phyloP scores from a whole-genome alignment of 2,329 filamentous ascomycete genomes.

The Colletotrichum sojae region DNA sequence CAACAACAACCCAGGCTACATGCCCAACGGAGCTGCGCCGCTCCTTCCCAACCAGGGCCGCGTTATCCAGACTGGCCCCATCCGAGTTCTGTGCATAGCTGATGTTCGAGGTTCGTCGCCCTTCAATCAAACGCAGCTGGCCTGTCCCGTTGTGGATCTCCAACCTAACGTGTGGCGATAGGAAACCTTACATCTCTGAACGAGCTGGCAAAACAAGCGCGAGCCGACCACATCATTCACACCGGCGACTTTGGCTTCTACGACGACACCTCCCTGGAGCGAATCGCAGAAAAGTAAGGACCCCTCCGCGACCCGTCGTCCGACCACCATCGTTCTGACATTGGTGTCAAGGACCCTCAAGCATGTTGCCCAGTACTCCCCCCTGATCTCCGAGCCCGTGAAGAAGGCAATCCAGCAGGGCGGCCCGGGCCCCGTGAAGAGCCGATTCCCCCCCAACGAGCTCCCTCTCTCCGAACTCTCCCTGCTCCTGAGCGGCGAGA shows the following conservation, averaged over 20 bases:
- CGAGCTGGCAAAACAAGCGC: conserved; percentile 93
- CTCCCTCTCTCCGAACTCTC: conserved; percentile 94
- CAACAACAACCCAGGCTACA: conserved; percentile 70
- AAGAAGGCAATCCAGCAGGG: conserved; percentile 77
- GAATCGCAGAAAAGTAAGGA: conserved; percentile 96
- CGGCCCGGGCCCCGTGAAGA: conserved; percentile 85
- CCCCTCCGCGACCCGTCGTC: conserved; percentile 40
- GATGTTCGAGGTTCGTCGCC: conserved; percentile 75
- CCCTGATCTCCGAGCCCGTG: conserved; percentile 84
- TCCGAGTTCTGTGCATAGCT: conserved; percentile 78
- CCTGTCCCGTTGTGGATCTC: conserved; percentile 1
- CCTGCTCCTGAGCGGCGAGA: conserved; percentile 86
- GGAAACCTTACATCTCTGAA: conserved; percentile 96
- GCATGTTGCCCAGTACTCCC: conserved; percentile 98
- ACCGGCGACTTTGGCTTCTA: conserved; percentile 99
- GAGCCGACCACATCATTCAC: conserved; percentile 97
- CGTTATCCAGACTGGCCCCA: conserved; percentile 75
- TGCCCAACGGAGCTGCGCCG: conserved; percentile 77
- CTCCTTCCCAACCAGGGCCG: conserved; percentile 78
- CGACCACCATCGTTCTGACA: conserved; percentile 40
- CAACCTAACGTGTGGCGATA: conserved; percentile 54
- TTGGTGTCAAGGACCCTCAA: conserved; percentile 82
- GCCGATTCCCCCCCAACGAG: conserved; percentile 84
- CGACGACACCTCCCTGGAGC: conserved; percentile 93
- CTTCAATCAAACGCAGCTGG: conserved; percentile 26